Evolutionary conservation across 805 yeast species (phyloP).

Genomic region (Saturnispora galanensis): DNA sequence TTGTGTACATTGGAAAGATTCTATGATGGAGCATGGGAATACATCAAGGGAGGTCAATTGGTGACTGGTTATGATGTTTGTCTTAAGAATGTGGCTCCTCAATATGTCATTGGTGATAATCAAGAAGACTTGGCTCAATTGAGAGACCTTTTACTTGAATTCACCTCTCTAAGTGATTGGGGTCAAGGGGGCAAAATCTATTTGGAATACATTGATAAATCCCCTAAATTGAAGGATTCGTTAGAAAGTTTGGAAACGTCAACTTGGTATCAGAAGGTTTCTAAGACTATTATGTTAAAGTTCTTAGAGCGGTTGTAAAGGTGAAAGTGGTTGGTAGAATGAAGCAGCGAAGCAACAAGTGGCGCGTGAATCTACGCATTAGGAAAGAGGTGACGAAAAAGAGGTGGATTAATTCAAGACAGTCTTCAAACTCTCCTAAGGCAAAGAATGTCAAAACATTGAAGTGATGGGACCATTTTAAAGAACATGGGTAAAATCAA

Average conservation of each 20-base stretch:
- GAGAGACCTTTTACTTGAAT: constrained; percentile 31
- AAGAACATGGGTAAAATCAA: too few species aligned
- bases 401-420: too few species aligned
- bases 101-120: constrained; percentile 43
- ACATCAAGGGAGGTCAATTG: constrained; percentile 51
- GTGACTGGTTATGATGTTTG: constrained; percentile 56
- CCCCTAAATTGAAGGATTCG: neutral
- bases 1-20: constrained; percentile 41
- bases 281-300: constrained; percentile 5
- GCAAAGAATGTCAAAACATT: too few species aligned
- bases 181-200: constrained; percentile 50
- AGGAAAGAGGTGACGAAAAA: too few species aligned
- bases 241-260: constrained; percentile 1
- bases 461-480: too few species aligned
- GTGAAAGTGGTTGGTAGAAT: neutral
- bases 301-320: constrained; percentile 2
- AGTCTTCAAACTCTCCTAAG: too few species aligned
- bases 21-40: constrained; percentile 45
- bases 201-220: constrained; percentile 34
- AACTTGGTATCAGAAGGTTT: constrained; percentile 3
- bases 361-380: too few species aligned
- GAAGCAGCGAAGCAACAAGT: too few species aligned
- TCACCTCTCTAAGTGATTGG: constrained; percentile 42
- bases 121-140: constrained; percentile 20
- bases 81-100: constrained; percentile 59